Evolutionary conservation across 2,329 filamentous ascomycete genomes (phyloP).

Genomic region (Ophiosphaerella korrae): DNA sequence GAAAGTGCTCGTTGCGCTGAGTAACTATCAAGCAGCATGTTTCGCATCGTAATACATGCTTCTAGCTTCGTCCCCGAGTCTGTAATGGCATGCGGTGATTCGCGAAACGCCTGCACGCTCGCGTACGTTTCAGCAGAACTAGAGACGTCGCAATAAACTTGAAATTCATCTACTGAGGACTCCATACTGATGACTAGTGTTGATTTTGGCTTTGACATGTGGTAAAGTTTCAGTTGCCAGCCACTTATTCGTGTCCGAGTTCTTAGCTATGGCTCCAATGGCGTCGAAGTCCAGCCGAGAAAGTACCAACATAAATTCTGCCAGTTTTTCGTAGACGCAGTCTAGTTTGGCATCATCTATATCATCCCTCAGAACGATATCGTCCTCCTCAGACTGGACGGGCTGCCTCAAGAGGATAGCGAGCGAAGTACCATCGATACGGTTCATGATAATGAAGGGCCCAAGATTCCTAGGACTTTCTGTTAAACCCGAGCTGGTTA

Average conservation of each 20-base stretch:
- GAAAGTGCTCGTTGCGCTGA: too few relatives aligned
- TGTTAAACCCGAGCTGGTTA: constrained; percentile 16
- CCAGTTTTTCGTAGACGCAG: constrained; percentile 25
- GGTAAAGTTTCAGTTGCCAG: constrained; percentile 33
- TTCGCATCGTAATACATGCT: too few relatives aligned
- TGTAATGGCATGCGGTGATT: too few relatives aligned
- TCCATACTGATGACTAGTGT: too few relatives aligned
- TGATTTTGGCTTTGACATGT: too few relatives aligned
- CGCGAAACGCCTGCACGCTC: too few relatives aligned
- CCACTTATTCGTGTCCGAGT: constrained; percentile 32
- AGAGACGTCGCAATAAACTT: too few relatives aligned
- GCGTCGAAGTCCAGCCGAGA: constrained; percentile 12
- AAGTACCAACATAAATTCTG: constrained; percentile 18
- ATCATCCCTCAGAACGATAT: constrained; percentile 6
- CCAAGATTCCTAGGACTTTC: constrained; percentile 18
- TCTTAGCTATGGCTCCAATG: constrained; percentile 41
- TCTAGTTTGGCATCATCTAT: constrained; percentile 22
- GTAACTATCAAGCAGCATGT: too few relatives aligned
- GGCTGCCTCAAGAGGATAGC: constrained; percentile 16
- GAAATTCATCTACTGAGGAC: too few relatives aligned
- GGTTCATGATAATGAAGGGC: constrained; percentile 24
- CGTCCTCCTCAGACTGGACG: constrained; percentile 5
- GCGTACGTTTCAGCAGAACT: too few relatives aligned
- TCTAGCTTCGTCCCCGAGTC: too few relatives aligned
- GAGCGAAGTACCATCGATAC: constrained; percentile 15